Conservation (phyloP, 2,329 filamentous ascomycete genomes). For the Cordyceps militaris region DNA sequence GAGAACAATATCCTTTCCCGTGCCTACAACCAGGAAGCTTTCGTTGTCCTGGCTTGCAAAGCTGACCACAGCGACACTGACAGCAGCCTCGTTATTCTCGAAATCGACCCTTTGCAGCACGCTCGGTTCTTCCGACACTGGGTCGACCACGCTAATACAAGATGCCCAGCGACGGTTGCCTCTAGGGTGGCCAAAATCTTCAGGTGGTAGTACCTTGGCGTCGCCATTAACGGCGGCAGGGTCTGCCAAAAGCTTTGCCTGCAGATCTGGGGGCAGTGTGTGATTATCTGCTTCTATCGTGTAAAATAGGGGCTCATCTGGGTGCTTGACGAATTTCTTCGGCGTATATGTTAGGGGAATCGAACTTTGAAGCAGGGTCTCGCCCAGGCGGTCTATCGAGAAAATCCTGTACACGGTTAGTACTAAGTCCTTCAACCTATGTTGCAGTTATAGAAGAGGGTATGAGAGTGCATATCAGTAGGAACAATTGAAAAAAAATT, state of each 20-base stretch:
- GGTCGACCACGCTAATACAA: constrained; percentile 88
- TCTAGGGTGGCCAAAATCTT: constrained; percentile 83
- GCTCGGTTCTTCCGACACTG: constrained; percentile 59
- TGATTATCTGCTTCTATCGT: constrained; percentile 93
- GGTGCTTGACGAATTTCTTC: constrained; percentile 78
- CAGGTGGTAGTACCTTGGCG: constrained; percentile 60
- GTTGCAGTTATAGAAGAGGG: constrained; percentile 11
- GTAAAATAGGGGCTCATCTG: constrained; percentile 84
- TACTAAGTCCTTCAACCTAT: constrained; percentile 21
- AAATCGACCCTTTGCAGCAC: constrained; percentile 76
- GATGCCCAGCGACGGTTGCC: constrained; percentile 88
- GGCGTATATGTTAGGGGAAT: constrained; percentile 88
- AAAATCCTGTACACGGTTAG: constrained; percentile 59
- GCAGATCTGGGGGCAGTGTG: constrained; percentile 72
- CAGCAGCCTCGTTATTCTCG: constrained; percentile 82
- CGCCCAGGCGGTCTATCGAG: constrained; percentile 76
- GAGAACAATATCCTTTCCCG: constrained; percentile 80
- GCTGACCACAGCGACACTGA: constrained; percentile 75
- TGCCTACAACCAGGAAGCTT: constrained; percentile 87
- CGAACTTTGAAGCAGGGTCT: constrained; percentile 79
- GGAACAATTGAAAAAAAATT: constrained; percentile 84
- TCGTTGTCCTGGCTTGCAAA: constrained; percentile 88
- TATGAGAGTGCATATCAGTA: constrained; percentile 61
- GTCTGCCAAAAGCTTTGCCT: constrained; percentile 66
- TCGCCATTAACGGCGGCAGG: constrained; percentile 66